phyloP scores from a whole-genome alignment of 345 rosid genomes.

The Turritis glabra region DNA sequence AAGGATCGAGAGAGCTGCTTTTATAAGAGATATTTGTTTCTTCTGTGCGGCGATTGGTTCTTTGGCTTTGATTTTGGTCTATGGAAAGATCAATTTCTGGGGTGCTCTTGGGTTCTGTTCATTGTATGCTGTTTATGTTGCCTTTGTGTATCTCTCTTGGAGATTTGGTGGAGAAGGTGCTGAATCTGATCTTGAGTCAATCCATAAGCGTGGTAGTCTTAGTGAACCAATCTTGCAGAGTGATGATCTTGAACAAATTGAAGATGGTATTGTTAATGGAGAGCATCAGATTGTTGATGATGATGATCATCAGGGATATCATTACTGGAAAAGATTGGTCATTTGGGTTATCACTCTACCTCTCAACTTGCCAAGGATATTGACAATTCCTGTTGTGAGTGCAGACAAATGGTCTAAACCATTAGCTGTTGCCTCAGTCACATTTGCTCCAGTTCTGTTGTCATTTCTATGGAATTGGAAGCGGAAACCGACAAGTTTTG shows the following conservation, averaged over 20 bases:
- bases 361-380: constrained; percentile 72
- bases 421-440: constrained; percentile 61
- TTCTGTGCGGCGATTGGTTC: constrained; percentile 62
- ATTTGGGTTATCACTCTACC: constrained; percentile 63
- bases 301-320: constrained; percentile 20
- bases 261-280: constrained; percentile 13
- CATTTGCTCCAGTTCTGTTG: constrained; percentile 68
- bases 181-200: constrained; percentile 37
- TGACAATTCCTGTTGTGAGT: constrained; percentile 74
- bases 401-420: constrained; percentile 84
- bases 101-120: constrained; percentile 65
- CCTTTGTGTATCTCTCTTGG: constrained; percentile 54
- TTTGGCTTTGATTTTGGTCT: constrained; percentile 55
- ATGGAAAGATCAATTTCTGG: constrained; percentile 60
- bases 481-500: constrained; percentile 36
- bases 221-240: constrained; percentile 37
- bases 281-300: background rate
- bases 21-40: constrained; percentile 74
- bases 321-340: constrained; percentile 35
- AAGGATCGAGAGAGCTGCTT: constrained; percentile 59
- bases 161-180: constrained; percentile 28
- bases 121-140: constrained; percentile 59
- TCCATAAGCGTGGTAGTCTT: constrained; percentile 32
- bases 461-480: constrained; percentile 56
- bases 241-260: constrained; percentile 3